Evolutionary conservation across 2,329 filamentous ascomycete species (phyloP).

Genomic region (Cercospora janseana): DNA sequence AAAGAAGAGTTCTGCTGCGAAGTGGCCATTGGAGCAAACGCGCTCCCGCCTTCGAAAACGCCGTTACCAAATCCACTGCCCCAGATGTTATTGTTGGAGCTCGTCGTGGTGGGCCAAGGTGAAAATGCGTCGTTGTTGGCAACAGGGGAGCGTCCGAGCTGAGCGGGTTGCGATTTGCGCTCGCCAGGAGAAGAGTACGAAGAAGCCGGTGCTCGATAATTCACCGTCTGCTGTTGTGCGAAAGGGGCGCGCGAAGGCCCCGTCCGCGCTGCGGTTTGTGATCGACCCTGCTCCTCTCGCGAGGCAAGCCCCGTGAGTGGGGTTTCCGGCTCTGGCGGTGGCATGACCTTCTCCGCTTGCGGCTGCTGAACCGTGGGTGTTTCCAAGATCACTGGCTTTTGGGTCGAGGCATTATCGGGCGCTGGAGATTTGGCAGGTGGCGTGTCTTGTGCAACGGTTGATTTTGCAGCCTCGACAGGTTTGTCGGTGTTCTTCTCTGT

Average conservation of each 20-base stretch:
- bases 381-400: constrained; percentile 20
- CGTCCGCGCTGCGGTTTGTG: constrained; percentile 19
- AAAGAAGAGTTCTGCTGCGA: constrained; percentile 30
- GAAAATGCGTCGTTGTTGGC: constrained; percentile 29
- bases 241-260: constrained; percentile 24
- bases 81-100: constrained; percentile 65
- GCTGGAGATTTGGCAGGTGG: constrained; percentile 24
- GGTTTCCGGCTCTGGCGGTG: constrained; percentile 25
- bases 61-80: constrained; percentile 75
- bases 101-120: constrained; percentile 39
- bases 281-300: constrained; percentile 14
- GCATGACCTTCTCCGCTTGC: constrained; percentile 23
- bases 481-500: constrained; percentile 18
- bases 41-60: constrained; percentile 57
- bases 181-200: constrained; percentile 43
- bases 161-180: constrained; percentile 35
- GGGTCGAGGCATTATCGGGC: constrained; percentile 18
- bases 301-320: constrained; percentile 19
- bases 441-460: constrained; percentile 10
- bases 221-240: constrained; percentile 25
- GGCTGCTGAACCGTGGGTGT: constrained; percentile 1
- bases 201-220: constrained; percentile 41
- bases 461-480: constrained; percentile 15
- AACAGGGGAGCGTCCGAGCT: constrained; percentile 35
- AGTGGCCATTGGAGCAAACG: constrained; percentile 35